phyloP scores from a whole-genome alignment of 345 rosid genomes.

The Iberis pinnata region DNA sequence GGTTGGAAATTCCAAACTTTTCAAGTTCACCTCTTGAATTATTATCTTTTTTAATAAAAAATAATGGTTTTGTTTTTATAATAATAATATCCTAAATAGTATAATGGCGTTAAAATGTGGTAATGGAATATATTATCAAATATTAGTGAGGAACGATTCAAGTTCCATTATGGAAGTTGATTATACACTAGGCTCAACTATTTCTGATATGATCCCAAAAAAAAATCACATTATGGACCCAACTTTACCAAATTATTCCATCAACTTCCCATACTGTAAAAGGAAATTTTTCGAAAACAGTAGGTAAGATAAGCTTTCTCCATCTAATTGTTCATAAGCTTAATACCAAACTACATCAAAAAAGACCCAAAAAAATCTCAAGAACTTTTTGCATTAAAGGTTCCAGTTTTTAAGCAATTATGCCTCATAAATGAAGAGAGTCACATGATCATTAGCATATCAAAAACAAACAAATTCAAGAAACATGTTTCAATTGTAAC shows the following conservation, averaged over 20 bases:
- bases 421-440: constrained; percentile 5
- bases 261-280: constrained; percentile 15
- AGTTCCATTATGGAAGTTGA: constrained; percentile 26
- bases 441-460: constrained; percentile 17
- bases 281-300: constrained; percentile 1
- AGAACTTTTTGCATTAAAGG: constrained; percentile 17
- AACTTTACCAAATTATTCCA: constrained; percentile 20
- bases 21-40: no score
- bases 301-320: neutral
- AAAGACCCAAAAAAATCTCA: constrained; percentile 5
- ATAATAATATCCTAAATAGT: neutral
- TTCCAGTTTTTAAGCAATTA: constrained; percentile 17
- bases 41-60: no score
- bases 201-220: constrained; percentile 20
- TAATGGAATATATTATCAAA: constrained; percentile 2
- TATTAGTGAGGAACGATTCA: constrained; percentile 22
- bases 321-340: constrained; percentile 14
- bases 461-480: constrained; percentile 3
- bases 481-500: constrained; percentile 1
- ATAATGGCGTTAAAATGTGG: constrained; percentile 10
- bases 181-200: constrained; percentile 16
- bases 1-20: no score
- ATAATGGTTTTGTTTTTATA: no score
- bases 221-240: constrained; percentile 21
- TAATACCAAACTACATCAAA: constrained; percentile 7